Conservation (phyloP, 163 green algal genomes). For the Chloromonas sp. region DNA sequence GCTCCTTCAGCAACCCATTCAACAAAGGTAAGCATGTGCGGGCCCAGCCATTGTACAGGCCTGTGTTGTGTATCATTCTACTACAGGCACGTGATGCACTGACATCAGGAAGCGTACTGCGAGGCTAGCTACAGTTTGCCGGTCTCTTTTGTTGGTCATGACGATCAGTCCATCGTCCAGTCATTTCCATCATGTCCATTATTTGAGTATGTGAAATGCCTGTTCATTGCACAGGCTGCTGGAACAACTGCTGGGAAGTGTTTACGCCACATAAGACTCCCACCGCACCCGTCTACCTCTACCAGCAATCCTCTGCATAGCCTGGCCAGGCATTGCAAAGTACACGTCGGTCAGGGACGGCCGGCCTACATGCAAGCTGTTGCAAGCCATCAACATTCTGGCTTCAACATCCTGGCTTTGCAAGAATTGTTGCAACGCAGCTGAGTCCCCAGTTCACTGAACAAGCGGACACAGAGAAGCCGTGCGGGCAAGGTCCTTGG, state of each 20-base stretch:
- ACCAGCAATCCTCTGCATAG: not conserved
- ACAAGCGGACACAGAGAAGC: too few species aligned
- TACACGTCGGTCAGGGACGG: too few species aligned
- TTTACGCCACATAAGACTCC: slow-evolving; percentile 27
- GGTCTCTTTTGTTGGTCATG: too few species aligned
- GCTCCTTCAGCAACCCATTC: slow-evolving; percentile 86
- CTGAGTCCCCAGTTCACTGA: too few species aligned
- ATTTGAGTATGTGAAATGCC: not conserved
- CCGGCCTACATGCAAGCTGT: too few species aligned
- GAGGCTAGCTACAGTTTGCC: too few species aligned
- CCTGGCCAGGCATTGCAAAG: too few species aligned
- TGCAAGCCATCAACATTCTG: too few species aligned
- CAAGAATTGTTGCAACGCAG: too few species aligned
- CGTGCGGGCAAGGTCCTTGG: too few species aligned
- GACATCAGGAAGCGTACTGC: not conserved
- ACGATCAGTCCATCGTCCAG: not conserved
- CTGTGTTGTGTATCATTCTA: not conserved
- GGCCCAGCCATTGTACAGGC: too few species aligned
- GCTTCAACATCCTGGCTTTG: too few species aligned
- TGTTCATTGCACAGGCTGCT: slow-evolving; percentile 36
- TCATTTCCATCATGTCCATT: not conserved
- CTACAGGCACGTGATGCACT: not conserved
- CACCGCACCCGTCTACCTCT: slow-evolving; percentile 40
- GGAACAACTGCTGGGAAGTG: slow-evolving; percentile 49
- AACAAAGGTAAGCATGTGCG: slow-evolving; percentile 32